Evolutionary conservation across 2,329 filamentous ascomycete species (phyloP).

Genomic region (Penicillium frequentans): DNA sequence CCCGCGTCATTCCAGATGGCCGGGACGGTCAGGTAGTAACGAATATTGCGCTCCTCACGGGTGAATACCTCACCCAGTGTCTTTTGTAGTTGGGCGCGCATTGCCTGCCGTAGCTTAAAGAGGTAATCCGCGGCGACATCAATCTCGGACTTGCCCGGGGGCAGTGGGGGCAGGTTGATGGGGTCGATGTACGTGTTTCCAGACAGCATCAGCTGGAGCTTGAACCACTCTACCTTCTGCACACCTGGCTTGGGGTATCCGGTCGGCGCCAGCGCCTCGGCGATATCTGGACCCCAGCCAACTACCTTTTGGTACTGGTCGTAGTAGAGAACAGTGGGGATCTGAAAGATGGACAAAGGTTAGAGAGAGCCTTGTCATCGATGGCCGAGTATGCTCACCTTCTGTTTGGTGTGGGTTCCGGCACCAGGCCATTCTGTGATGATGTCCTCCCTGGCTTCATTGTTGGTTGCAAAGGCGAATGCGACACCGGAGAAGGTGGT

Average conservation of each 20-base stretch:
- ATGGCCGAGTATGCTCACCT: conserved; percentile 59
- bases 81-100: conserved; percentile 94
- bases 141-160: conserved; percentile 96
- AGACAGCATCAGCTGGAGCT: conserved; percentile 96
- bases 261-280: conserved; percentile 91
- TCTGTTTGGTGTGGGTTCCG: conserved; percentile 97
- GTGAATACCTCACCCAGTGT: conserved; percentile 97
- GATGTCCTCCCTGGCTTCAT: conserved; percentile 96
- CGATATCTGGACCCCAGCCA: conserved; percentile 98
- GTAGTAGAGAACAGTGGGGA: conserved; percentile 98
- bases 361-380: not conserved
- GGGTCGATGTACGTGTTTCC: conserved; percentile 99
- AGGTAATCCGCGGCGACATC: conserved; percentile 99
- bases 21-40: conserved; percentile 97
- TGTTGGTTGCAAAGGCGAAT: conserved; percentile 91
- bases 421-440: conserved; percentile 99
- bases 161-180: conserved; percentile 95
- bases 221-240: conserved; percentile 99
- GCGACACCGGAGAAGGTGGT: conserved; percentile 98
- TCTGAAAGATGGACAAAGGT: conserved; percentile 47
- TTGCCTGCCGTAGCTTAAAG: conserved; percentile 95
- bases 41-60: conserved; percentile 94
- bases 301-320: conserved; percentile 99
- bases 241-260: conserved; percentile 97
- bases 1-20: conserved; percentile 99